Evolutionary conservation across 768 basidiomycete species (phyloP), one percentile per base, ranked within the genome.

Genomic region (Leucocoprinus birnbaumii): DNA sequence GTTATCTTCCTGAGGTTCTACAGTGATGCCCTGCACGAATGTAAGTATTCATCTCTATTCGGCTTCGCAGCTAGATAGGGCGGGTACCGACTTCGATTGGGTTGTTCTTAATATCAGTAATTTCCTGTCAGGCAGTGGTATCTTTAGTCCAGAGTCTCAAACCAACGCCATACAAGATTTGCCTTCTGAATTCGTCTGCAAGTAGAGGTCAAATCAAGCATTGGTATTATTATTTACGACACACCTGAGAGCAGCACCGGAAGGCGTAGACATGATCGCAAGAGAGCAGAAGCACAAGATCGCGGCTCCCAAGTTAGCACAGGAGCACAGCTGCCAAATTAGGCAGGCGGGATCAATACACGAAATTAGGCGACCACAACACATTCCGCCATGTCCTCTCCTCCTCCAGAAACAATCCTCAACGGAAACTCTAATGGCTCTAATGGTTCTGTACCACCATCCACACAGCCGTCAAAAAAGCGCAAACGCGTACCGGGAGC

Each of bases 151-250:
- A 52, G 35, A 26, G 34, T 40, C 42, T 45, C 50, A 26, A 58
- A 27, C 42, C 38, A 3, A 55, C 56, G 11, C 46, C 18, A 24
- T 5, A 53, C 31, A 18, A 46, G 43, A 41, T 35, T 37, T 62
- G 89, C 89, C 76, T 85, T 88, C 63, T 88, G 86, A 24, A 92
- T 86, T 48, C 89, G 87, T 57, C 89, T 90, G 62, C 31, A 58
- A 54, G 56, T 48, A 51, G 14, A 53, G 37, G 16, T 25, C 11
- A 47, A 37, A 48, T 62, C 73, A 53, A 74, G 60, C 41, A 51
- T 9, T 47, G 3, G 14, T 9, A 54, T 47, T n/a, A 21, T 44
- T 40, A 40, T 51, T 49, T 53, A 48, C 43, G 3, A 59, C 72
- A 61, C 60, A 74, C 74, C 76, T 70, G 49, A 78, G 59, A 58